Percentiles rank a stretch among this genome's conserved stretches.
phyloP scores from a whole-genome alignment of 1,139 yeast genomes.

The Blastobotrys serpentis region DNA sequence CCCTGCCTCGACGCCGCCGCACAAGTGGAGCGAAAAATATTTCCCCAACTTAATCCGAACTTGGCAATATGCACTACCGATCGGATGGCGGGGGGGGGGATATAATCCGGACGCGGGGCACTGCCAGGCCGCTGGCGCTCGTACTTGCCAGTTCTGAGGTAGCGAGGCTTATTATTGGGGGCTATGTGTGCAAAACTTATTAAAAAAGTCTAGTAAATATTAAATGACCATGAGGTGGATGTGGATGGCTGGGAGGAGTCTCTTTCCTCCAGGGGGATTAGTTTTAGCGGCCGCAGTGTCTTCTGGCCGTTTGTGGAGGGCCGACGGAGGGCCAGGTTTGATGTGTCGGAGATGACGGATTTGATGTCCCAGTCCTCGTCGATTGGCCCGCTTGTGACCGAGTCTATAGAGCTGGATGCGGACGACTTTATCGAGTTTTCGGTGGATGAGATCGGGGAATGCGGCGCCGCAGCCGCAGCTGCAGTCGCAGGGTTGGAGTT shows the following conservation, averaged over 20 bases:
- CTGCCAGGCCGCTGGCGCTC: no score
- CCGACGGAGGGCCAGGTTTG: constrained; percentile 14
- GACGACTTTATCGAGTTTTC: constrained; percentile 6
- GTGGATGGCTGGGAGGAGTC: constrained; percentile 10
- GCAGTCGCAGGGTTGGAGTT: not conserved
- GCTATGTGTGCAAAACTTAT: no score
- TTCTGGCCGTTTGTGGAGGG: constrained; percentile 24
- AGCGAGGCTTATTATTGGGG: no score
- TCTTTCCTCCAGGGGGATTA: constrained; percentile 16
- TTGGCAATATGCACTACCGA: not conserved
- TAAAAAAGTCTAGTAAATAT: no score
- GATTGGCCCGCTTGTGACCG: not conserved
- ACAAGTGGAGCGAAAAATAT: not conserved
- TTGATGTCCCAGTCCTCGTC: constrained; percentile 10
- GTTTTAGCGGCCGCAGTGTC: constrained; percentile 24
- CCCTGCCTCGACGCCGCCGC: constrained; percentile 2
- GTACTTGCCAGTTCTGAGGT: no score
- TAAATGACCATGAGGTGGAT: constrained; percentile 18
- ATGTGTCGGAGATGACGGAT: not conserved
- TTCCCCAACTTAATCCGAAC: not conserved
- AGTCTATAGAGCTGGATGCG: constrained; percentile 9
- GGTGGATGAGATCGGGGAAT: constrained; percentile 14
- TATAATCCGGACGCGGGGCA: not conserved
- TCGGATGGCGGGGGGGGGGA: not conserved
- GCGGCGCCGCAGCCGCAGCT: constrained; percentile 9